Evolutionary conservation across 2,329 filamentous ascomycete species (phyloP), one percentile per base, ranked within the genome.

Genomic region (Trichoderma gracile): DNA sequence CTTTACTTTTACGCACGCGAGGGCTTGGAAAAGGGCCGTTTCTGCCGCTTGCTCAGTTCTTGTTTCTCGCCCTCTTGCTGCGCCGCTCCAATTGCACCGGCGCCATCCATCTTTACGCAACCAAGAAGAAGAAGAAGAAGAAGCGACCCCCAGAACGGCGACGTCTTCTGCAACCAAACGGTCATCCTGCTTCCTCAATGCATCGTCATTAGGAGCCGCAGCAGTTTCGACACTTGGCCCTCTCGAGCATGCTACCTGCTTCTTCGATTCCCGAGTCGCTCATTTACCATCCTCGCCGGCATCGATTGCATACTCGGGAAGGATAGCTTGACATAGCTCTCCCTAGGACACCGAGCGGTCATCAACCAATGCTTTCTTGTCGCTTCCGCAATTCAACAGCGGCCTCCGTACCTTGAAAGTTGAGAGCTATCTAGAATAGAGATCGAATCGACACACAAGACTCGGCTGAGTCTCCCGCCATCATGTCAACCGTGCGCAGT

Each of bases 401-500:
- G 68, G 68, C 57, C 58, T 67, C 65, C 59, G 66, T 64, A 43
- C 68, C 65, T 53, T 57, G 66, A 67, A 14, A 68, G 63, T 17
- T 38, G 67, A 67, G 67, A 59, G 62, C 33, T 47, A 46, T 47
- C 66, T 23, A 33, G 49, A 52, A n/a, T 33, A 50, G 50, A 61
- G 52, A 66, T 49, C 62, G 68, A 71, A 71, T 68, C 70, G 67
- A 65, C 52, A 43, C 42, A 38, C 14, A 42, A 53, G 27, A 49
- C 59, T 63, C 40, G 53, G 65, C 65, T 67, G 58, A 30, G 47
- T 43, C 38, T 14, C 42, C 27, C 27, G 53, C 47, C 49, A 69
- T 33, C 66, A 76, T 77, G 75, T 73, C 75, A 67, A 67, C 72
- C 52, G 73, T 77, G 68, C 67, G 74, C 70, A 46, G 38, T 46